Conservation (phyloP, 306 rosid species). For the Cicer pinnatifidum region DNA sequence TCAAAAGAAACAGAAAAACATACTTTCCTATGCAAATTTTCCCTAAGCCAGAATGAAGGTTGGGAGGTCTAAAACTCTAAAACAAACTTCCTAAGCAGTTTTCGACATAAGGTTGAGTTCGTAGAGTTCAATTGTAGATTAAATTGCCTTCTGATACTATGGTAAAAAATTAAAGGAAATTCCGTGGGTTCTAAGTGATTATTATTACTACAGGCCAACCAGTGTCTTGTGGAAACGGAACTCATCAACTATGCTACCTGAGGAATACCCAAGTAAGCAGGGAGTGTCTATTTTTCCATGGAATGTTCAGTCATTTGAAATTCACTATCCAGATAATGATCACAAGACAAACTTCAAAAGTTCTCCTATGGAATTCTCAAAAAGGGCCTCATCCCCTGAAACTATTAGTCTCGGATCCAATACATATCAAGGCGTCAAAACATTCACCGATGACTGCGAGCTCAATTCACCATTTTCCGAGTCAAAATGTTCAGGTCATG, state of each 20-base stretch:
- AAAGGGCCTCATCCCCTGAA: constrained; percentile 75
- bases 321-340: constrained; percentile 54
- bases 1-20: not conserved
- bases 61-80: not conserved
- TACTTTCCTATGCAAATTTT: not conserved
- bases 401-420: constrained; percentile 58
- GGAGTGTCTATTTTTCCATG: constrained; percentile 49
- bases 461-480: constrained; percentile 71
- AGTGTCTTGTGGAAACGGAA: constrained; percentile 71
- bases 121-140: not conserved
- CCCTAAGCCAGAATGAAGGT: not conserved
- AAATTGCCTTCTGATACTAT: not conserved
- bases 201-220: constrained; percentile 61
- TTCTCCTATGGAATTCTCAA: constrained; percentile 60
- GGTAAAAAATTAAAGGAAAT: constrained; percentile 7
- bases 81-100: not conserved
- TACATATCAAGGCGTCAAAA: constrained; percentile 63
- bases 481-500: constrained; percentile 52
- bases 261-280: constrained; percentile 56
- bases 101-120: not conserved
- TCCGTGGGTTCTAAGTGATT: constrained; percentile 38
- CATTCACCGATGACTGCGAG: constrained; percentile 66
- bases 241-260: constrained; percentile 55
- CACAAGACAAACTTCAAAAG: constrained; percentile 51
- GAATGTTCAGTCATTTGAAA: constrained; percentile 50